Evolutionary conservation across 371 early-diverging fungal genomes (phyloP), one percentile per base, ranked within the genome.

Genomic region (Apophysomyces trapeziformis): DNA sequence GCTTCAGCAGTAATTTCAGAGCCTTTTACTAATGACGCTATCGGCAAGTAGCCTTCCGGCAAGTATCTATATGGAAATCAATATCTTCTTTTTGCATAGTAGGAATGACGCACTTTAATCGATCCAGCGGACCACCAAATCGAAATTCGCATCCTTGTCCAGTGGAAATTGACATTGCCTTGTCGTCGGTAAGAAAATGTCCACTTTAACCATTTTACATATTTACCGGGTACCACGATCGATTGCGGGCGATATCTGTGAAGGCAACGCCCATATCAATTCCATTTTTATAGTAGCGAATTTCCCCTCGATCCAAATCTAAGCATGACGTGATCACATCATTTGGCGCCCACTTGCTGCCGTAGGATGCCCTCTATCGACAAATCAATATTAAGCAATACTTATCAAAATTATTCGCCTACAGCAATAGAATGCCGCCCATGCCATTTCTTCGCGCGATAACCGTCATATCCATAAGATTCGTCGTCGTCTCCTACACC

Each of bases 391-490:
- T 50, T 38, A 13, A 13, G 1, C 6, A 45, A 43, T 43, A 12
- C 1, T 65, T 45, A 39, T 64, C 1, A 58, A 61, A 0, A 12
- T 14, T 56, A 14, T 16, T 7, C 5, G 36, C 65, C n/a, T 66
- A 73, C 73, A 58, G 61, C 45, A 9, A 39, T 61, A 5, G 41
- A 60, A 43, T 68, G 64, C 11, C 67, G 69, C 0, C 86, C 91
- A 71, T 93, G 89, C 93, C 93, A 93, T 64, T 86, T 88, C 61
- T 86, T 86, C 14, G 69, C 66, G 11, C 93, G 79, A 43, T 79
- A 67, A 0, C 92, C 92, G 69, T 93, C 93, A 58, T 81, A 89
- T 1, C 91, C 87, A 67, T 92, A 93, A 0, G 91, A 91, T 61
- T 82, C 54, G 3, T 64, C 71, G 68, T 90, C 85, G 63, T 93